Conservation (phyloP, 805 yeast genomes). For the Candida qinlingensis region DNA sequence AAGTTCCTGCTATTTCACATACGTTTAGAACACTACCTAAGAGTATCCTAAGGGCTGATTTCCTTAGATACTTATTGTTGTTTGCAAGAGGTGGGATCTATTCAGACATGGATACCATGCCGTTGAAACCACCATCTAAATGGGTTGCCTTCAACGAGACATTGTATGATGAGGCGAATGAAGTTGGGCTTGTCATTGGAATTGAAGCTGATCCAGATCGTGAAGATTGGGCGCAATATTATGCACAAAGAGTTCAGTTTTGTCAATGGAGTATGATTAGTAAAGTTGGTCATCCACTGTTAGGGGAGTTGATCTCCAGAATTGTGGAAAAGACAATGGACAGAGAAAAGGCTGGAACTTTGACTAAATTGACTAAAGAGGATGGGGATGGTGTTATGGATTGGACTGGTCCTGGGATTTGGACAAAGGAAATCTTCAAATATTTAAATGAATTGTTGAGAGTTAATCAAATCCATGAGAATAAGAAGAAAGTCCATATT, state of each 20-base stretch:
- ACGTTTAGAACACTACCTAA: constrained; percentile 80
- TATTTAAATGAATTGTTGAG: constrained; percentile 54
- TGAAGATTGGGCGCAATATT: constrained; percentile 90
- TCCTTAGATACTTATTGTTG: constrained; percentile 81
- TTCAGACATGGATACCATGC: constrained; percentile 82
- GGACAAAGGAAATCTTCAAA: constrained; percentile 81
- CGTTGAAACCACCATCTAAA: constrained; percentile 60
- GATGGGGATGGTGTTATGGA: constrained; percentile 82
- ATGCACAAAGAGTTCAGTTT: constrained; percentile 87
- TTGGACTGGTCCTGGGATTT: constrained; percentile 96
- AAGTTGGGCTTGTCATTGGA: constrained; percentile 80
- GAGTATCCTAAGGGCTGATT: constrained; percentile 84
- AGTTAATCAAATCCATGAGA: neutral
- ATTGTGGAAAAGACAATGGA: constrained; percentile 72
- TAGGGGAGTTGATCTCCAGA: constrained; percentile 71
- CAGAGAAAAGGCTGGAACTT: constrained; percentile 40
- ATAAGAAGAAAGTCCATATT: constrained; percentile 3
- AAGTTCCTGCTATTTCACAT: constrained; percentile 69
- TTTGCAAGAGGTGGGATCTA: constrained; percentile 92
- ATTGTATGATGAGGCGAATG: constrained; percentile 14
- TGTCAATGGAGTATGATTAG: constrained; percentile 96
- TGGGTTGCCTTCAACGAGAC: constrained; percentile 61
- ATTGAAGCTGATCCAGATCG: constrained; percentile 97
- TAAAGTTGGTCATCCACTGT: constrained; percentile 86
- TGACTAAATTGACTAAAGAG: constrained; percentile 46